phyloP scores from a whole-genome alignment of 2,329 filamentous ascomycete species.

The Scedosporium aurantiacum region DNA sequence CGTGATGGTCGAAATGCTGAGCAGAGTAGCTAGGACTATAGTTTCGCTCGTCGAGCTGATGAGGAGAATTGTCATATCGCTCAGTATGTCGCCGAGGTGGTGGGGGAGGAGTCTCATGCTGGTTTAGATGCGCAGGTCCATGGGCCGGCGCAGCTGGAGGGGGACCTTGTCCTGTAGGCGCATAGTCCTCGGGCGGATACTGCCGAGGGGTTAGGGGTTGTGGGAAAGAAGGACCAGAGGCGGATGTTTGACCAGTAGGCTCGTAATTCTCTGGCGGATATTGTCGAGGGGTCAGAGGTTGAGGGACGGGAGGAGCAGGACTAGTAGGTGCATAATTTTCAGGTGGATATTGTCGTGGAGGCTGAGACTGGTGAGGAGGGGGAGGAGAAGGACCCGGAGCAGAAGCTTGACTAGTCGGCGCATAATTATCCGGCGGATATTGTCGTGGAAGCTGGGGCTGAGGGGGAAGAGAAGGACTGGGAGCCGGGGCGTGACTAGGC shows the following conservation, averaged over 20 bases:
- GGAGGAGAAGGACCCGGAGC: slow-evolving; percentile 6
- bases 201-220: neutral
- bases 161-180: neutral
- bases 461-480: neutral
- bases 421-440: neutral
- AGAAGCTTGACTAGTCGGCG: slow-evolving; percentile 21
- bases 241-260: neutral
- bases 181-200: neutral
- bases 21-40: slow-evolving; percentile 24
- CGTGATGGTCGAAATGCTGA: slow-evolving; percentile 26
- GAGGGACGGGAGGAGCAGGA: neutral
- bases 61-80: slow-evolving; percentile 22
- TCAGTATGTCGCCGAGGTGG: slow-evolving; percentile 19
- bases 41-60: slow-evolving; percentile 25
- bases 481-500: slow-evolving; percentile 22
- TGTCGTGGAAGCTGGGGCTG: slow-evolving; percentile 11
- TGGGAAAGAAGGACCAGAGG: neutral
- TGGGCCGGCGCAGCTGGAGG: slow-evolving; percentile 10
- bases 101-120: slow-evolving; percentile 9
- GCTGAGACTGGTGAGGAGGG: neutral
- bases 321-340: slow-evolving; percentile 20
- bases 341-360: slow-evolving; percentile 18
- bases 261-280: neutral
- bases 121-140: slow-evolving; percentile 19
- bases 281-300: neutral